Evolutionary conservation across 73 alveolate genomes (phyloP), one percentile per base, ranked within the genome.

Genomic region (Durusdinium trenchii): DNA sequence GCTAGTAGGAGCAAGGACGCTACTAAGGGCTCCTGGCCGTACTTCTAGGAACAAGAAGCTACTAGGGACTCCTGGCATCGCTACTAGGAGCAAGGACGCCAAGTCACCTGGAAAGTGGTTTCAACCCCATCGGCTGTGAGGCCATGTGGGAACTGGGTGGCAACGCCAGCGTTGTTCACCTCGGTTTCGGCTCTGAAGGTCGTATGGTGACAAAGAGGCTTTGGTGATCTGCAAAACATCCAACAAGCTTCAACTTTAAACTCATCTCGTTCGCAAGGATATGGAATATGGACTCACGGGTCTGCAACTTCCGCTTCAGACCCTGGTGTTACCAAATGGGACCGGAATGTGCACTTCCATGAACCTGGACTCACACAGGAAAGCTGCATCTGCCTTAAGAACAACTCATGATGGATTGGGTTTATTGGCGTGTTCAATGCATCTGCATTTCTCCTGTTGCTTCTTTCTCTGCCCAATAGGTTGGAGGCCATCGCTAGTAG

Each of bases 81-180:
- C n/a, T n/a, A n/a, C n/a, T n/a, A n/a, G n/a, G n/a, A n/a, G n/a
- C n/a, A n/a, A n/a, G n/a, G n/a, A n/a, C n/a, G n/a, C n/a, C 86
- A 16, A 47, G 51, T 3, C 3, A 54, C 99, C 99, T 94, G 99
- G 51, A 94, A 94, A 50, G 99, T 94, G 64, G 94, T 57, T 81
- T 94, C 99, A 5, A 94, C 57, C 2, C 93, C 99, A 57, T 94
- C 94, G 35, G 28, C 82, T 3, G 99, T 94, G 78, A 94, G 84
- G 40, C 43, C 51, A 82, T 94, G 71, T 42, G 99, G 99, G 38
- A 94, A 94, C 93, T 94, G 99, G 38, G 99, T 94, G 64, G 99
- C 99, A 32, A 94, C 93, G 18, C 99, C 99, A 10, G 99, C 99
- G 51, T 94, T 94, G 99, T 94, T 94, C 78, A 94, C 93, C 98